Evolutionary conservation across 306 rosid genomes (phyloP).

Genomic region (Heteromeles arbutifolia): DNA sequence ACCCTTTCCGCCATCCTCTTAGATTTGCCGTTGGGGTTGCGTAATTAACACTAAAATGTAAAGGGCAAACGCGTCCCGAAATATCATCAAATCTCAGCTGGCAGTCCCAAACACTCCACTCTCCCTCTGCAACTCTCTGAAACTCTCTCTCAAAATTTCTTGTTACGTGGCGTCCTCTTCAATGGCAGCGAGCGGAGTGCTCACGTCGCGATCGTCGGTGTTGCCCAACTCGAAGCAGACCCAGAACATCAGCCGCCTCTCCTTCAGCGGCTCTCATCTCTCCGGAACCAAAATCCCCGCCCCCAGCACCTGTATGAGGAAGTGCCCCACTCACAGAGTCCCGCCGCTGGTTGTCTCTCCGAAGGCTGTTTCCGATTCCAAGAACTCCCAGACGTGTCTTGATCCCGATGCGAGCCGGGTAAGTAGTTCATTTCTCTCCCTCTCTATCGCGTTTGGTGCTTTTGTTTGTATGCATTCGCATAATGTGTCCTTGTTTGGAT

Average conservation of each 20-base stretch:
- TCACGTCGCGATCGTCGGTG: not conserved
- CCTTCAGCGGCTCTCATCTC: conserved; percentile 15
- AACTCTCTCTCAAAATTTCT: not conserved
- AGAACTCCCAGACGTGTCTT: conserved; percentile 86
- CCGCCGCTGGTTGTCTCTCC: conserved; percentile 62
- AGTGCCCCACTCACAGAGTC: not conserved
- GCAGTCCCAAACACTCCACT: not conserved
- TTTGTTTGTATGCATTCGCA: not conserved
- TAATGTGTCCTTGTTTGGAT: not conserved
- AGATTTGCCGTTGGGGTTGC: not conserved
- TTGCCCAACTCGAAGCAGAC: not conserved
- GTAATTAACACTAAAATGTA: too few relatives aligned
- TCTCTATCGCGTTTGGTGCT: not conserved
- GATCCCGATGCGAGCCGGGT: conserved; percentile 99
- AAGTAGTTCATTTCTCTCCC: conserved; percentile 12
- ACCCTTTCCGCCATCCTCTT: not conserved
- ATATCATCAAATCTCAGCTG: conserved; percentile 7
- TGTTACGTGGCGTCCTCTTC: conserved; percentile 18
- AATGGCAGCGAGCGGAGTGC: conserved; percentile 23
- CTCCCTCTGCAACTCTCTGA: not conserved
- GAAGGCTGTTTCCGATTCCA: conserved; percentile 85
- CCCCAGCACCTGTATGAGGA: not conserved
- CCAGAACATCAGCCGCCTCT: conserved; percentile 5
- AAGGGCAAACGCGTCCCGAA: conserved; percentile 8
- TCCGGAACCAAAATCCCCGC: conserved; percentile 20